Evolutionary conservation across 2,329 filamentous ascomycete species (phyloP), one percentile per base, ranked within the genome.

Genomic region (Aspergillus brasiliensis): DNA sequence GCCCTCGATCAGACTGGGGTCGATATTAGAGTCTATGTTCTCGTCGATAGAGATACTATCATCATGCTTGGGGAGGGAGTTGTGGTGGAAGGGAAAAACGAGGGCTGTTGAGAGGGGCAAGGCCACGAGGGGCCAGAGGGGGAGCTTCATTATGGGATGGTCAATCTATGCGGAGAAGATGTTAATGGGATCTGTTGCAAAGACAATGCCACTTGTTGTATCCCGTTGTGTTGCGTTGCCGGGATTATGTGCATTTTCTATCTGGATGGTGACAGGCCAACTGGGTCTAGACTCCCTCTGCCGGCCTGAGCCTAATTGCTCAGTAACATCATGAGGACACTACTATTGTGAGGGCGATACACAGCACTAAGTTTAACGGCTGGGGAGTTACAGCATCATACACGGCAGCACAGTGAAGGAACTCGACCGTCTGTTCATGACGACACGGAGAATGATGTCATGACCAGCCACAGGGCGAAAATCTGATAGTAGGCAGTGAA

Each of bases 91-190:
- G 28, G 82, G 81, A 57, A 84, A 75, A 49, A 84, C 80, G 58
- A 84, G 76, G 51, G 81, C 82, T 51, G 80, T 73, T 61, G 75
- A 72, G 57, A 83, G 66, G 13, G 80, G 78, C 57, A 79, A 76
- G 25, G 51, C 44, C 19, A 56, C 71, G 61, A 81, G 75, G 65
- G 83, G 69, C 48, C 63, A 56, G 53, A 75, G 70, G 21, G 47
- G 48, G 28, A 59, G 38, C 27, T 64, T 28, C 57, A 61, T 68
- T 63, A 64, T 68, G 2, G 8, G 60, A 42, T 8, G 17, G 51
- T 5, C 23, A 40, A 11, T 0, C 13, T 34, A 15, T 34, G 6
- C 11, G 31, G 31, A 31, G 4, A 34, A 34, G 31, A 34, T 34
- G 11, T 15, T 15, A 6, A 34, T 15, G 31, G 31, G 11, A 4